These are phyloP conservation scores for Pichia sp. DNA, from an alignment of 1,139 yeast species.

Conservation along the genomic window DNA sequence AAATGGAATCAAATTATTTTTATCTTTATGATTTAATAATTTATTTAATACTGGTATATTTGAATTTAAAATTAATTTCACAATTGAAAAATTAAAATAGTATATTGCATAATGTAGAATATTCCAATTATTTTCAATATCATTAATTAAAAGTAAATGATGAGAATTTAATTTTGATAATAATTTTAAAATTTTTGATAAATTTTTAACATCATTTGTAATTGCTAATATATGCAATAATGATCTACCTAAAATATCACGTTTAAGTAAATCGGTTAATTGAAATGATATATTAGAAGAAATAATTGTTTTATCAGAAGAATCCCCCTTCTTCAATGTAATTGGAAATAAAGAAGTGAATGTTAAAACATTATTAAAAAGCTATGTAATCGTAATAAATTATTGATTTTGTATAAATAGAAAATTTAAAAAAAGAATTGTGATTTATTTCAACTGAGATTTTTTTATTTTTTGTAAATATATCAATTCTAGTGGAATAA, in stretches of 20 bases:
- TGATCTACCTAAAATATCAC: conserved; percentile 75
- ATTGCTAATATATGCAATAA: conserved; percentile 54
- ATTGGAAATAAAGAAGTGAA: conserved; percentile 14
- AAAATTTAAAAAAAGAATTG: too few species aligned
- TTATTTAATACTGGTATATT: conserved; percentile 29
- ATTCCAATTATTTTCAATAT: conserved; percentile 80
- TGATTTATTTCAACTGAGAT: too few species aligned
- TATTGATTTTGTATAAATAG: too few species aligned
- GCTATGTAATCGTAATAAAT: too few species aligned
- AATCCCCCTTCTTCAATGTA: conserved; percentile 17
- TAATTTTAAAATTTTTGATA: conserved; percentile 39
- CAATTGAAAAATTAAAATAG: conserved; percentile 53
- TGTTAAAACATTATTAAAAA: conserved; percentile 13
- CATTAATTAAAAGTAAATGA: conserved; percentile 39
- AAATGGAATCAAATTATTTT: conserved; percentile 59
- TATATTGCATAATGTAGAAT: conserved; percentile 66
- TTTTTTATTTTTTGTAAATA: too few species aligned
- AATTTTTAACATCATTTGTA: conserved; percentile 43
- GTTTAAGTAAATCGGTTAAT: conserved; percentile 38
- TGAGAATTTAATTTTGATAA: conserved; percentile 36
- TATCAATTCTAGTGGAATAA: too few species aligned
- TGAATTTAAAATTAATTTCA: conserved; percentile 39
- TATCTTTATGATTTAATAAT: conserved; percentile 54
- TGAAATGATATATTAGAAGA: conserved; percentile 30
- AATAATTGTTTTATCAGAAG: conserved; percentile 9